These are phyloP conservation scores for Gamsiella multidivaricata DNA, from an alignment of 192 early-diverging fungal species.

Conservation along the genomic window DNA sequence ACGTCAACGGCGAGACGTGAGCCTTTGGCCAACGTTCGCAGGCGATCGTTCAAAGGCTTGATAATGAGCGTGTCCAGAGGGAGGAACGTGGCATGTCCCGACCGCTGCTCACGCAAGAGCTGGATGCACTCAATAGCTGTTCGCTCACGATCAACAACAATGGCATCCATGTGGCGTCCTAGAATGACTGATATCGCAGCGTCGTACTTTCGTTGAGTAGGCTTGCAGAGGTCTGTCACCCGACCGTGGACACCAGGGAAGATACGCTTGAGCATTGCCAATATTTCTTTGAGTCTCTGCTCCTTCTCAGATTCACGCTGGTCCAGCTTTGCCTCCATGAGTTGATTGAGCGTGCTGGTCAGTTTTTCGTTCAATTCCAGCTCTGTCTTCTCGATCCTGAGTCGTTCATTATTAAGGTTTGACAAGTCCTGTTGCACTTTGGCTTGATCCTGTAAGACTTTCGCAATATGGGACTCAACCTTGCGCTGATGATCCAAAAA, in stretches of 20 bases:
- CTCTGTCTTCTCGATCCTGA: conserved; percentile 73
- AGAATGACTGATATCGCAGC: conserved; percentile 86
- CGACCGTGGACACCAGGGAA: conserved; percentile 94
- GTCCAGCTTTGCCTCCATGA: conserved; percentile 85
- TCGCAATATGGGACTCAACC: conserved; percentile 27
- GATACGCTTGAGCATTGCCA: conserved; percentile 83
- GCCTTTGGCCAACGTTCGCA: conserved; percentile 80
- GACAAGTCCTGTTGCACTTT: conserved; percentile 66
- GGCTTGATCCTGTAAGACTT: conserved; percentile 47
- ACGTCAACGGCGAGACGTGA: conserved; percentile 95
- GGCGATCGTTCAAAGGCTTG: conserved; percentile 83
- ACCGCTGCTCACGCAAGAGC: conserved; percentile 89
- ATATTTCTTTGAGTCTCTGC: conserved; percentile 76
- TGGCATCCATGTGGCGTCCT: conserved; percentile 92
- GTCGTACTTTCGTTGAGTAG: conserved; percentile 94
- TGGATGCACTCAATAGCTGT: conserved; percentile 97
- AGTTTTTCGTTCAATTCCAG: conserved; percentile 89
- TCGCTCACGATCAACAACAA: conserved; percentile 92
- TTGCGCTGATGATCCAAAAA: conserved; percentile 55
- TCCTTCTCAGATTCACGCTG: conserved; percentile 87
- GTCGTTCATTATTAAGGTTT: conserved; percentile 71
- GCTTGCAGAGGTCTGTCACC: conserved; percentile 89
- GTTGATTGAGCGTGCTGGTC: conserved; percentile 74
- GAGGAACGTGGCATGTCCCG: conserved; percentile 93
- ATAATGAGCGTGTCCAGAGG: conserved; percentile 86